phyloP scores from a whole-genome alignment of 2,329 filamentous ascomycete genomes.

The Decorospora gaudefroyi region DNA sequence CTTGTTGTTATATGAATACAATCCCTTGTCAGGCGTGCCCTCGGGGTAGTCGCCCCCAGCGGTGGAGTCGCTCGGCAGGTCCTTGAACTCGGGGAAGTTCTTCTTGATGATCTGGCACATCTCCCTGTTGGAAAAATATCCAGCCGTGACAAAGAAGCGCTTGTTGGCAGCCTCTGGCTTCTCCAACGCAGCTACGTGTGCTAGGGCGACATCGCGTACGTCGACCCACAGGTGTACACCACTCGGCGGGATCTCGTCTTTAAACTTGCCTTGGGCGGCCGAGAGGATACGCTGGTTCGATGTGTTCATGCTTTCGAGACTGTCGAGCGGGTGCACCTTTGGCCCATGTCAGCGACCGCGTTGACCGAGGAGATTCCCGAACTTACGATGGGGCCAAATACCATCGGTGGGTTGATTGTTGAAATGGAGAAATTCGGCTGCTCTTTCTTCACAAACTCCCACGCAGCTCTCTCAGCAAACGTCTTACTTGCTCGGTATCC shows the following conservation, averaged over 20 bases:
- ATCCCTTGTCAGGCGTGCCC: constrained; percentile 50
- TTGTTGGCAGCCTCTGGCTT: constrained; percentile 62
- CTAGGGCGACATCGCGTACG: constrained; percentile 62
- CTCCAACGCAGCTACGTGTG: constrained; percentile 64
- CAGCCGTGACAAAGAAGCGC: constrained; percentile 65
- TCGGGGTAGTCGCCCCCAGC: constrained; percentile 54
- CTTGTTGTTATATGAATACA: constrained; percentile 59
- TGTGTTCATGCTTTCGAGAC: constrained; percentile 69
- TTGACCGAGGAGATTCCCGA: not conserved
- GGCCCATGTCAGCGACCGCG: constrained; percentile 13
- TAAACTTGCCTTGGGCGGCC: constrained; percentile 65
- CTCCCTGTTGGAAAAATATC: constrained; percentile 64
- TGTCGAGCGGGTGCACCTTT: constrained; percentile 62
- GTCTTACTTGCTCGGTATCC: constrained; percentile 63
- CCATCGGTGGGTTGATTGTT: constrained; percentile 57
- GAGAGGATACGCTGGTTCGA: constrained; percentile 70
- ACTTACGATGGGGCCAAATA: constrained; percentile 56
- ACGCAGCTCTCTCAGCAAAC: constrained; percentile 62
- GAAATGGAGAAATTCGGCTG: constrained; percentile 56
- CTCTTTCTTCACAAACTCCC: constrained; percentile 58
- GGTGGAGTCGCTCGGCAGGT: constrained; percentile 52
- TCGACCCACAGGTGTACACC: constrained; percentile 57
- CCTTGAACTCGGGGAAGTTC: constrained; percentile 59
- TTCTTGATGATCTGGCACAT: constrained; percentile 61
- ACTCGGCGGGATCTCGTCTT: constrained; percentile 61